phyloP scores from a whole-genome alignment of 140 eudicot species.

The Erigeron philadelphicus region DNA sequence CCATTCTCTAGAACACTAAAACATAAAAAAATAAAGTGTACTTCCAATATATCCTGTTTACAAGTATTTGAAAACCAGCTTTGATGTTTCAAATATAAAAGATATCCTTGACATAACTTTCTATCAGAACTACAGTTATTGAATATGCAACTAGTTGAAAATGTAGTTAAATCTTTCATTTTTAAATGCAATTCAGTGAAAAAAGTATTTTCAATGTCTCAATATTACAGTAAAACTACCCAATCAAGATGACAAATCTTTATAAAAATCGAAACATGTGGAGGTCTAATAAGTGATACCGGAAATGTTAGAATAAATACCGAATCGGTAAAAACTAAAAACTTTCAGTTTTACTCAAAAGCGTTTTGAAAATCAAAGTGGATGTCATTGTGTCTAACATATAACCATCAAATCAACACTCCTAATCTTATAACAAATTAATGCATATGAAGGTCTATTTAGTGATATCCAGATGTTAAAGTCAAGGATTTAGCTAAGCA shows the following conservation, averaged over 20 bases:
- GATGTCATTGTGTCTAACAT: not conserved
- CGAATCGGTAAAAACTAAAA: not conserved
- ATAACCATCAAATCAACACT: not conserved
- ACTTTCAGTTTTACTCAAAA: not conserved
- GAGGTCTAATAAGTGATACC: not conserved
- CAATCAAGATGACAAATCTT: too few relatives aligned
- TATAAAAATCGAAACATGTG: too few relatives aligned
- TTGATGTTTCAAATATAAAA: not conserved
- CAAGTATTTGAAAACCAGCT: not conserved
- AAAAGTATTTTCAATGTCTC: too few relatives aligned
- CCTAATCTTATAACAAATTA: not conserved
- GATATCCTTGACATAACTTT: not conserved
- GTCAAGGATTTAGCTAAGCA: not conserved
- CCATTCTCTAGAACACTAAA: not conserved
- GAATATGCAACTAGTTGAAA: not conserved
- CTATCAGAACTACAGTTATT: not conserved
- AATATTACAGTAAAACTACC: too few relatives aligned
- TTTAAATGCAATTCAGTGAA: not conserved
- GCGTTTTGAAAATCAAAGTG: not conserved
- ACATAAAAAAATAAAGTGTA: not conserved
- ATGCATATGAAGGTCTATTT: slow-evolving; percentile 1
- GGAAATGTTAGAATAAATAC: not conserved
- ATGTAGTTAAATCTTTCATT: not conserved
- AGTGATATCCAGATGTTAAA: not conserved
- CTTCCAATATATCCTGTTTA: not conserved